Base-by-base conservation (phyloP, 352 stramenopile genomes). In the Phytophthora cajani region DNA sequence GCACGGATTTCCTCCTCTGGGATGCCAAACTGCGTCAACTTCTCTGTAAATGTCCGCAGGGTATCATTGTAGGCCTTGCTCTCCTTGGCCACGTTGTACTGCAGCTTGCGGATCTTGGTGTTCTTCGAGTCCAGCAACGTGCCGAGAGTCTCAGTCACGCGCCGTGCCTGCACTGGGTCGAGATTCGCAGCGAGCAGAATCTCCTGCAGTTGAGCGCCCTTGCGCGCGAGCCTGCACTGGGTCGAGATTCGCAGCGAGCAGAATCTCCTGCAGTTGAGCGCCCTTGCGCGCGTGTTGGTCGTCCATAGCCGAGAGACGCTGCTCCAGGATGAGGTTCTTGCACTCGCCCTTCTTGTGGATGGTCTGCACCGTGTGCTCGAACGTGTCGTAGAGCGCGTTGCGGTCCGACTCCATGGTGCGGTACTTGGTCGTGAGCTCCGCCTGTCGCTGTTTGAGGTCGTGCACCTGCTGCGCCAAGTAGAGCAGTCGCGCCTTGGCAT, bases 341-440 rank as follows among this genome's bases (percentile, higher is more conserved):
- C 94, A 96, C 69, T 98, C 92, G 36, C 88, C 81, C 55, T 97
- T 96, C 71, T 94, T 91, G 77, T 97, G 90, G 19, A 98, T 88
- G 16, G 85, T 94, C 64, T 91, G 79, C 16, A 98, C 86, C 0
- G 90, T 89, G 52, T 94, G 80, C 71, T 98, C 91, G 59, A 98
- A 98, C 1, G 80, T 91, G 74, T 97, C 88, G 74, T 98, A 97
- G 7, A 98, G 78, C 40, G 88, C 75, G 55, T 98, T 95, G 36
- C 91, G 80, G 64, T 98, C 89, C 23, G 78, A 87, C 66, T 98
- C 87, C 60, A 92, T 78, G 33, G 72, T 72, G 32, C 85, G 83
- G 74, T 97, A 97, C 38, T 80, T 83, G 33, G 76, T 70, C 33
- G 91, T 81, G 46, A 98, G 79, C 19, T 91, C 78, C 1, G 73